A percentile compares a stretch with the other conserved stretches of the same genome.
Evolutionary conservation across 768 basidiomycete genomes (phyloP).

Genomic region (Leccinum ochraceum): DNA sequence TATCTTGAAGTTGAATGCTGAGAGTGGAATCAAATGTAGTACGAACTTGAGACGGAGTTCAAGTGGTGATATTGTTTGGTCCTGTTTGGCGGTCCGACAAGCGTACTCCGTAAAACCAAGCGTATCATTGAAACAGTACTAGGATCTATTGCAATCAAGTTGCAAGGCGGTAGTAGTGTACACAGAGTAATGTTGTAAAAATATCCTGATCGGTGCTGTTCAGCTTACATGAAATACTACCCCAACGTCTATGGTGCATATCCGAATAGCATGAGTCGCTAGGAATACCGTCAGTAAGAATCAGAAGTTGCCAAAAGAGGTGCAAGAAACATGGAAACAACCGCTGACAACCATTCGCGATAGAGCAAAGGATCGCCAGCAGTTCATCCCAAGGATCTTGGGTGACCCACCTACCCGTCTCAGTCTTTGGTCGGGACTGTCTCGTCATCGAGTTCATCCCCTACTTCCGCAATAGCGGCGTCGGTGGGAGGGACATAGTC

Average conservation of each 20-base stretch:
- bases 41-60: too few relatives aligned
- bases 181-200: background rate
- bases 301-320: background rate
- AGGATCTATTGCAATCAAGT: background rate
- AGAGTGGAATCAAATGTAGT: background rate
- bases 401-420: constrained; percentile 12
- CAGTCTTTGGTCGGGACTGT: constrained; percentile 1
- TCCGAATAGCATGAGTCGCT: constrained; percentile 10
- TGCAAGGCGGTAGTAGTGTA: background rate
- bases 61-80: constrained; percentile 16
- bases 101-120: background rate
- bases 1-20: background rate
- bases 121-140: too few relatives aligned
- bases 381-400: constrained; percentile 33
- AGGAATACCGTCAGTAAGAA: background rate
- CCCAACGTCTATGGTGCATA: background rate
- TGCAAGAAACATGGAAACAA: constrained; percentile 30
- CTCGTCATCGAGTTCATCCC: constrained; percentile 23
- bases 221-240: background rate
- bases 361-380: constrained; percentile 34
- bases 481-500: constrained; percentile 18
- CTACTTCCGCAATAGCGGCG: constrained; percentile 17
- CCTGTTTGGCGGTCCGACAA: constrained; percentile 20
- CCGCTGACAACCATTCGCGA: constrained; percentile 33
- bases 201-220: background rate